Evolutionary conservation across 768 basidiomycete genomes (phyloP), one percentile per base, ranked within the genome.

Genomic region (Tricholoma flavovirens): DNA sequence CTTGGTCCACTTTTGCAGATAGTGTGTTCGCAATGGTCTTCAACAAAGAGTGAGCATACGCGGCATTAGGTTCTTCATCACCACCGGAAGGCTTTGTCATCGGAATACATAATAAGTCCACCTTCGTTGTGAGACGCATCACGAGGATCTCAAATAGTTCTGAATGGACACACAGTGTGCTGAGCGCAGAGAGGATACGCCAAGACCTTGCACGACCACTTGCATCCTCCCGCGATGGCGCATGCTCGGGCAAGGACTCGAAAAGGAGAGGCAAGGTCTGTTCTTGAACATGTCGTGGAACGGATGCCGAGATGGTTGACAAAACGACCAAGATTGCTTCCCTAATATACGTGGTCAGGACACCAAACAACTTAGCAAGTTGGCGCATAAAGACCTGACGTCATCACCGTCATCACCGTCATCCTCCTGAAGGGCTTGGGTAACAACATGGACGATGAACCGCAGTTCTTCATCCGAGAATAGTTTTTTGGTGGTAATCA

Each of bases 11-110:
- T 63, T 81, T 81, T 29, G 60, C 64, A 5, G 64, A 64, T 14
- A 98, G 68, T 0, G 87, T 83, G 40, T 83, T 79, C 1, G 78
- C 75, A 6, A 98, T 71, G 0, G 88, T 83, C 49, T 79, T 75
- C 49, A 98, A 77, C 30, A 98, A 77, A 29, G 93, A 83, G 70
- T 93, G 91, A 1, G 84, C 86, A 66, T 96, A 98, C 10, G 93
- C 89, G 0, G 90, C 83, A n/a, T 69, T 72, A 11, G 83, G 79
- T 66, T 94, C 88, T 2, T 83, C 82, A 5, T 66, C 66, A 4
- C 58, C 67, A 6, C 32, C 19, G 42, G 54, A 43, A 11, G 21
- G 53, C 10, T 59, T 62, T 2, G 55, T 33, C 40, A 69, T 56
- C 5, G 74, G 65, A 45, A 78, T 67, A 60, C 83, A 84, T n/a